phyloP scores from a whole-genome alignment of 2,329 filamentous ascomycete species.

The Colletotrichum sp. region DNA sequence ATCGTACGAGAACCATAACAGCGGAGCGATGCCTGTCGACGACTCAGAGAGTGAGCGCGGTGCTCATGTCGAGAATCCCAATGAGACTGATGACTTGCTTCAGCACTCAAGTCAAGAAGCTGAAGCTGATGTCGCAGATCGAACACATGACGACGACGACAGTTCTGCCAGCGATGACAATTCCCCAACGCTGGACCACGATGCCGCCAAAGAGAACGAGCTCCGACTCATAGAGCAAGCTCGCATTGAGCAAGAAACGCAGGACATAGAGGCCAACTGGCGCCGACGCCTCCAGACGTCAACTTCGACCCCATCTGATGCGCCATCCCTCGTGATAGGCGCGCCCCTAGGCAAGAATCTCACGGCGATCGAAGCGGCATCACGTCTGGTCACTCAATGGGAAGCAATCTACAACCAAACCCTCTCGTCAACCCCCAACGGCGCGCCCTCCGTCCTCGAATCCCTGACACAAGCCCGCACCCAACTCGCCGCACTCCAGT shows the following conservation, averaged over 20 bases:
- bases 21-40: background rate
- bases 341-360: slow-evolving; percentile 38
- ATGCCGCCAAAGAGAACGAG: background rate
- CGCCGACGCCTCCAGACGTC: background rate
- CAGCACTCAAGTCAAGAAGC: background rate
- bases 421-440: slow-evolving; percentile 19
- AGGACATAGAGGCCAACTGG: background rate
- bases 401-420: slow-evolving; percentile 33
- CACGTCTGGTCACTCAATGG: slow-evolving; percentile 41
- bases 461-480: slow-evolving; percentile 8
- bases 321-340: slow-evolving; percentile 37
- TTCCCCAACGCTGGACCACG: background rate
- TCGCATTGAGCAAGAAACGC: background rate
- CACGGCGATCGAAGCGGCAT: slow-evolving; percentile 39
- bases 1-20: background rate
- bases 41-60: background rate
- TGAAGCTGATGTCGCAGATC: background rate
- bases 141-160: background rate
- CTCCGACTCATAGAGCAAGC: background rate
- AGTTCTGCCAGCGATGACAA: background rate
- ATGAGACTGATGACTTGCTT: background rate
- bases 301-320: background rate
- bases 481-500: background rate
- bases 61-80: background rate
- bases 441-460: background rate